A percentile compares a stretch with the other conserved stretches of the same genome.
These are phyloP conservation scores for Syncephalastrum sp. DNA, from an alignment of 371 early-diverging fungal species.

Conservation along the genomic window DNA sequence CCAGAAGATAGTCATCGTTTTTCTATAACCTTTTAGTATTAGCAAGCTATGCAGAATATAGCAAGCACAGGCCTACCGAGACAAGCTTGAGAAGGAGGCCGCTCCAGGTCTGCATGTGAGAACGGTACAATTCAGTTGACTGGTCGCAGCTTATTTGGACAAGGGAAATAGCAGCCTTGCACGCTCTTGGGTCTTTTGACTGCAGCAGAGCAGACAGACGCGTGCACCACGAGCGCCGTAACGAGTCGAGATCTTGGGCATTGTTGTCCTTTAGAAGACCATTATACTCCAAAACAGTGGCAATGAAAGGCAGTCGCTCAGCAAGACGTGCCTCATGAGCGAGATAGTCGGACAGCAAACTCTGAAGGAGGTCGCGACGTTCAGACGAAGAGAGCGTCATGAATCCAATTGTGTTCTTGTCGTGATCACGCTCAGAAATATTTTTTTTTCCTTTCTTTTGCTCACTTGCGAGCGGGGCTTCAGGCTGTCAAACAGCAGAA, in stretches of 20 bases:
- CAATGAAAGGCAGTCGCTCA: slow-evolving; percentile 41
- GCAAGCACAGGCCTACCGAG: slow-evolving; percentile 22
- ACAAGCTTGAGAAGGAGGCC: slow-evolving; percentile 36
- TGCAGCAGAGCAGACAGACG: slow-evolving; percentile 58
- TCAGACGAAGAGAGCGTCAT: too few relatives aligned
- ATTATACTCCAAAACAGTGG: slow-evolving; percentile 46
- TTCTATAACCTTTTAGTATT: neutral
- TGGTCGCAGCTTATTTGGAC: slow-evolving; percentile 55
- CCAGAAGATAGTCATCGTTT: neutral
- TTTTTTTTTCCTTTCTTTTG: too few relatives aligned
- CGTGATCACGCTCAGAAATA: too few relatives aligned
- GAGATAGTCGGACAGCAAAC: slow-evolving; percentile 18
- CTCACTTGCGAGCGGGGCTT: too few relatives aligned
- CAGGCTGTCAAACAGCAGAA: too few relatives aligned
- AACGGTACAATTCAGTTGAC: slow-evolving; percentile 38
- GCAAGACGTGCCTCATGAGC: slow-evolving; percentile 22
- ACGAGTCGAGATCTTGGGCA: slow-evolving; percentile 13
- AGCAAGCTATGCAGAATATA: neutral
- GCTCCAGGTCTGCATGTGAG: slow-evolving; percentile 45
- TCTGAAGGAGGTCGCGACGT: too few relatives aligned
- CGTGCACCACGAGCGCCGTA: slow-evolving; percentile 54
- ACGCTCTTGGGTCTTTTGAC: slow-evolving; percentile 51
- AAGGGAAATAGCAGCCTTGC: slow-evolving; percentile 56
- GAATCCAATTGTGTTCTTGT: too few relatives aligned
- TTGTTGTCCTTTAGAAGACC: slow-evolving; percentile 35